Evolutionary conservation across 345 rosid genomes (phyloP), one percentile per base, ranked within the genome.

Genomic region (Syzygium jambos): DNA sequence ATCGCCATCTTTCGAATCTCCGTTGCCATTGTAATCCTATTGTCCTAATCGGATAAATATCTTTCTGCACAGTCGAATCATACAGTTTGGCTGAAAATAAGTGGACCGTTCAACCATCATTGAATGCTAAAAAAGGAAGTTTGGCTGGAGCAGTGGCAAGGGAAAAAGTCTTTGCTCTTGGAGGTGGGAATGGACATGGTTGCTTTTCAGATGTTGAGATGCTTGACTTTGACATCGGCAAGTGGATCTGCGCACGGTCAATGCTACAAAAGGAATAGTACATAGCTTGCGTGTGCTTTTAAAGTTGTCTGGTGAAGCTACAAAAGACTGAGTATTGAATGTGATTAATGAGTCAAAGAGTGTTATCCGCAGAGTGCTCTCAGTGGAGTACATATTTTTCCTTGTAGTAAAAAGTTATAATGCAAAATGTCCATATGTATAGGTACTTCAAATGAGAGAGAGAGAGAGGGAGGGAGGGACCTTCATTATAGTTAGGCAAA

Each of bases 151-250:
- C 93, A 84, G 29, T 94, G 52, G 86, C 91, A 86, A 82, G 91
- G 63, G 92, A 91, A 78, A 96, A 93, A 88, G 85, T 95, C 89
- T 95, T 91, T 91, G 95, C 96, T 63, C 85, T 95, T 55, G 99
- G 97, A 34, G 38, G 38, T 34, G 38, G 38, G 38, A 34, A 34
- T 34, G 38, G 38, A 34, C 38, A 34, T 34, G 88, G 56, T 38
- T 86, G 88, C 89, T 91, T 93, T 89, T 90, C 98, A 78, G 97
- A 96, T 65, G 98, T 96, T 85, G 99, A 95, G 92, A 95, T 95
- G 95, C 93, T 96, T 90, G 97, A 96, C 91, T 93, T 94, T 86
- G 92, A 93, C 88, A 85, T 94, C 11, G 97, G 96, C 77, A 91
- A 68, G 87, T 96, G 99, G 99, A 94, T 95, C 53, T 88, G 65